Base-by-base conservation (phyloP, 2,329 filamentous ascomycete species). In the Fusarium sp. region DNA sequence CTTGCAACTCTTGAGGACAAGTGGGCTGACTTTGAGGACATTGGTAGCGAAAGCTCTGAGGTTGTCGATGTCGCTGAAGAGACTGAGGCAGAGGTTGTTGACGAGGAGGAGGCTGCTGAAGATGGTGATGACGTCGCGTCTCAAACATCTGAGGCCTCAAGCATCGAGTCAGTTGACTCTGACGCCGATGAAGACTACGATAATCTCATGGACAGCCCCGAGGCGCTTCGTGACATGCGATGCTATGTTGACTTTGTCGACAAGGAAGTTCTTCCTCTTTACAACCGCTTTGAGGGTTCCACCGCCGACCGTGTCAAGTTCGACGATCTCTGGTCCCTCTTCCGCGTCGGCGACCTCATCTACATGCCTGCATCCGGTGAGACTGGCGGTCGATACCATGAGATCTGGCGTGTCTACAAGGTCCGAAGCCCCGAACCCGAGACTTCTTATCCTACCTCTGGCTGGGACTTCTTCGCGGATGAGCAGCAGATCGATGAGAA, bases 231-330 rank as follows among this genome's bases (percentile, higher is more conserved):
- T 4, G 81, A 85, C 64, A 83, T 85, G 79, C 77, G 81, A 18
- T 82, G 80, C 78, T 85, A 84, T 42, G 81, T 85, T 50, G 72
- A 83, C 38, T 85, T 85, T 57, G 72, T 84, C n/a, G 83, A 85
- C 44, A 74, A 81, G 25, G 81, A 84, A 45, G 73, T 85, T 31
- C 79, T 85, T 75, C 82, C 82, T 7, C 65, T 83, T 3, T 77
- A 81, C 58, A 60, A 68, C 17, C 67, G 66, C 7, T 79, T 78
- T 41, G 74, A 78, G 6, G 78, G 76, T 10, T 79, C 63, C 13
- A 46, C 41, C 0, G 75, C 73, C 8, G 77, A 80, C 10, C 79
- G 78, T 5, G 79, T 85, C 70, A 79, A 77, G 53, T 85, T 81
- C 35, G 79, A 82, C 20, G 83, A 85, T 66, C 68, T 85, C n/a